phyloP scores from a whole-genome alignment of 805 yeast species.

The Citeromyces matritensis region DNA sequence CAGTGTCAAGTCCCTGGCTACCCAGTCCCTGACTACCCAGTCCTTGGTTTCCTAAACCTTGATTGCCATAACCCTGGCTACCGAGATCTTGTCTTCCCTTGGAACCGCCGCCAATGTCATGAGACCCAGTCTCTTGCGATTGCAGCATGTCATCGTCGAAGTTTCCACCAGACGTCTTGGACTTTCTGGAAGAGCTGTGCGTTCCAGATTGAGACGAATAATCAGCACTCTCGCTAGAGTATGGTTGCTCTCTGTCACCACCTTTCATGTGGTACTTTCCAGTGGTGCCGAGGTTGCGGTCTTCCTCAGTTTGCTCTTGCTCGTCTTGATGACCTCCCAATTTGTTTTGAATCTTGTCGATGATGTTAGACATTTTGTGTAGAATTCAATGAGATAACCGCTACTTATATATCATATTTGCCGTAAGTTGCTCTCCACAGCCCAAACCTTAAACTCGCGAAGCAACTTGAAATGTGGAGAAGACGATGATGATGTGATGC shows the following conservation, averaged over 20 bases:
- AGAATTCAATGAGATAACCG: no score
- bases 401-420: no score
- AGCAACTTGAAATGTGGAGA: no score
- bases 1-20: no score
- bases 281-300: constrained; percentile 1
- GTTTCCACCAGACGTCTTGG: no score
- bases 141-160: no score
- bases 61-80: background rate
- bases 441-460: no score
- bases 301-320: background rate
- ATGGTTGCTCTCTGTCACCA: constrained; percentile 2
- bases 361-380: constrained; percentile 4
- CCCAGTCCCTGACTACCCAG: background rate
- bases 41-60: constrained; percentile 1
- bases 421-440: no score
- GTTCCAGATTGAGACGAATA: no score
- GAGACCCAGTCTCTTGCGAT: constrained; percentile 1
- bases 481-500: no score
- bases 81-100: background rate
- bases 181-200: no score
- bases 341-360: constrained; percentile 5
- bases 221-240: background rate
- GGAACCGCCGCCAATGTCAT: background rate
- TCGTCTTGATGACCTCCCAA: constrained; percentile 3
- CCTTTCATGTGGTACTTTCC: constrained; percentile 1